Evolutionary conservation across 306 rosid genomes (phyloP).

Genomic region (Trifolium repens): DNA sequence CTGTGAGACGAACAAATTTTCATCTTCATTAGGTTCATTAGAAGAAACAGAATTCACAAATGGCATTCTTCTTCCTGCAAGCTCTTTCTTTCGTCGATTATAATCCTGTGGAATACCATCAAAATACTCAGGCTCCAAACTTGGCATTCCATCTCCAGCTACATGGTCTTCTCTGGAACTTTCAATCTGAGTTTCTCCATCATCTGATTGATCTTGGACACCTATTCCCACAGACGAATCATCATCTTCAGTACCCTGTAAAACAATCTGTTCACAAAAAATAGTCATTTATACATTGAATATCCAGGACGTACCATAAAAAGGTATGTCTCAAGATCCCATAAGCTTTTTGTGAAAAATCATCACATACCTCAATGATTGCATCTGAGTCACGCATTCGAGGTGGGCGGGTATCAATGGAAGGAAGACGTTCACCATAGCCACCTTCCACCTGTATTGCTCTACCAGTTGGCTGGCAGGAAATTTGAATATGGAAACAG

Average conservation of each 20-base stretch:
- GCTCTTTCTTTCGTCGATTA: slow-evolving; percentile 60
- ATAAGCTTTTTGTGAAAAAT: slow-evolving; percentile 30
- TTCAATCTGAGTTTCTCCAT: slow-evolving; percentile 55
- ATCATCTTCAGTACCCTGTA: slow-evolving; percentile 86
- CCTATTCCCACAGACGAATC: slow-evolving; percentile 70
- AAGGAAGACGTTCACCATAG: slow-evolving; percentile 93
- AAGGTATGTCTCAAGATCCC: slow-evolving; percentile 17
- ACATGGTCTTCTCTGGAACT: slow-evolving; percentile 59
- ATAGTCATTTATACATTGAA: slow-evolving; percentile 36
- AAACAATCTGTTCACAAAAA: slow-evolving; percentile 77
- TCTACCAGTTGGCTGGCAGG: slow-evolving; percentile 95
- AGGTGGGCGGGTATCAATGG: slow-evolving; percentile 94
- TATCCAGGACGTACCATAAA: slow-evolving; percentile 8
- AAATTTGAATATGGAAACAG: slow-evolving; percentile 15
- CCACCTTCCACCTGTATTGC: slow-evolving; percentile 99
- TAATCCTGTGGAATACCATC: slow-evolving; percentile 56
- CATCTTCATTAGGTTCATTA: slow-evolving; percentile 54
- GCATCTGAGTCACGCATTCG: slow-evolving; percentile 96
- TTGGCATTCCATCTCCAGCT: slow-evolving; percentile 55
- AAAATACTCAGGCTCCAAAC: slow-evolving; percentile 53
- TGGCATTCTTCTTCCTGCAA: slow-evolving; percentile 61
- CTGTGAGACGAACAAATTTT: slow-evolving; percentile 45
- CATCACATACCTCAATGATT: slow-evolving; percentile 85
- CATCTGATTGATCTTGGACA: slow-evolving; percentile 60
- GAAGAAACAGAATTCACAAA: slow-evolving; percentile 48